Evolutionary conservation across 495 filamentous ascomycete genomes (phyloP).

Genomic region (Hyaloscypha hepaticicola): DNA sequence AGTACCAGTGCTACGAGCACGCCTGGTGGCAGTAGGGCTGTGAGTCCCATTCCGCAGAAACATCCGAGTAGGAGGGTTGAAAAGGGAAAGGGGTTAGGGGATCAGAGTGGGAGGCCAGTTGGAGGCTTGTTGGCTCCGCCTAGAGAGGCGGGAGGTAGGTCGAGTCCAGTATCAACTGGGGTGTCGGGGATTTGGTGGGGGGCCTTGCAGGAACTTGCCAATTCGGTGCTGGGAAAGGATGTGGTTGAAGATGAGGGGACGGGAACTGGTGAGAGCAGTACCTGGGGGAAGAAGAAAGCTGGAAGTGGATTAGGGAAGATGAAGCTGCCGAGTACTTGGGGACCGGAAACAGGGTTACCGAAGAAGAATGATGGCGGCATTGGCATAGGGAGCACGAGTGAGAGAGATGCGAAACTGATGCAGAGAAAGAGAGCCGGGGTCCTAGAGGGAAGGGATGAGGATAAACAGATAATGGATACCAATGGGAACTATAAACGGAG

Average conservation of each 20-base stretch:
- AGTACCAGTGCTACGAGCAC: conserved; percentile 23
- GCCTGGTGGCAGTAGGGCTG: conserved; percentile 24
- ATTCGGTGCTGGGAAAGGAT: conserved; percentile 33
- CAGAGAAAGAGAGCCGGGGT: conserved; percentile 48
- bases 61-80: conserved; percentile 26
- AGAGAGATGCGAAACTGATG: conserved; percentile 48
- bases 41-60: conserved; percentile 29
- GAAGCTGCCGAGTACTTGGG: conserved; percentile 29
- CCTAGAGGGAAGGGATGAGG: conserved; percentile 49
- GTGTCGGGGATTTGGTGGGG: conserved; percentile 27
- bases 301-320: conserved; percentile 4
- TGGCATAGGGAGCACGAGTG: conserved; percentile 46
- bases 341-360: conserved; percentile 31
- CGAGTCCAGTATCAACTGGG: conserved; percentile 5
- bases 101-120: conserved; percentile 25
- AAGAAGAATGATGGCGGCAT: conserved; percentile 42
- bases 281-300: conserved; percentile 10
- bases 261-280: neutral
- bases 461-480: conserved; percentile 47
- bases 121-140: conserved; percentile 33
- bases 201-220: conserved; percentile 35
- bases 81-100: neutral
- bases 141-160: conserved; percentile 22
- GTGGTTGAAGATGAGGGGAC: conserved; percentile 11
- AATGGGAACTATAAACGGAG: conserved; percentile 52